A percentile compares a stretch with the other conserved stretches of the same genome.
Evolutionary conservation across 129 eudicot genomes (phyloP).

Genomic region (Heracleum sosnowskyi): DNA sequence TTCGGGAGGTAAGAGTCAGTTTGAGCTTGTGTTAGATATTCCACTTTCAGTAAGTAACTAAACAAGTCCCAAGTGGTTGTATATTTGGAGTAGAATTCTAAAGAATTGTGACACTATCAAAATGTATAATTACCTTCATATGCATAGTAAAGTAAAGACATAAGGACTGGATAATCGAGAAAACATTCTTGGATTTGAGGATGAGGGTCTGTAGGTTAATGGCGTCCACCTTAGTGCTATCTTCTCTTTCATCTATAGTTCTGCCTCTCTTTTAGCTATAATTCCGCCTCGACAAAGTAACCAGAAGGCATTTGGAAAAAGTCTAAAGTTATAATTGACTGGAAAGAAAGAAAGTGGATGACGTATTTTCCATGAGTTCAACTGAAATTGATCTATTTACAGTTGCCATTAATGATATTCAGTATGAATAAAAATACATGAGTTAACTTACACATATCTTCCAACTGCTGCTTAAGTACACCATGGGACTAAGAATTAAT

Average conservation of each 20-base stretch:
- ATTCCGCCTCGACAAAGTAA: neutral
- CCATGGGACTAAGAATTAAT: no score
- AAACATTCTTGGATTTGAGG: neutral
- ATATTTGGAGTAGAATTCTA: neutral
- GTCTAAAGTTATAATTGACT: no score
- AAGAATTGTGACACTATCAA: neutral
- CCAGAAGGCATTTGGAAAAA: neutral
- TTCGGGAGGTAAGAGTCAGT: conserved; percentile 39
- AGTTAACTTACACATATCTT: neutral
- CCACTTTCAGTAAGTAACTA: neutral
- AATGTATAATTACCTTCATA: neutral
- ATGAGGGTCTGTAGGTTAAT: neutral
- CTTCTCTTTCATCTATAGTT: neutral
- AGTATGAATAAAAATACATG: neutral
- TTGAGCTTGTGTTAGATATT: neutral
- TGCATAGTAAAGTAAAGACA: neutral
- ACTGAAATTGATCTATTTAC: neutral
- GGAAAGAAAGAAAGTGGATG: no score
- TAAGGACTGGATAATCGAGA: neutral
- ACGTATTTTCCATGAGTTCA: neutral
- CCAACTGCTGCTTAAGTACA: neutral
- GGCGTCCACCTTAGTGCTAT: neutral
- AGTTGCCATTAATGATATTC: neutral
- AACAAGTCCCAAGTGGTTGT: neutral
- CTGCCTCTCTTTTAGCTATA: no score